Base-by-base conservation (phyloP, 805 yeast species). In the Candida chilensis region DNA sequence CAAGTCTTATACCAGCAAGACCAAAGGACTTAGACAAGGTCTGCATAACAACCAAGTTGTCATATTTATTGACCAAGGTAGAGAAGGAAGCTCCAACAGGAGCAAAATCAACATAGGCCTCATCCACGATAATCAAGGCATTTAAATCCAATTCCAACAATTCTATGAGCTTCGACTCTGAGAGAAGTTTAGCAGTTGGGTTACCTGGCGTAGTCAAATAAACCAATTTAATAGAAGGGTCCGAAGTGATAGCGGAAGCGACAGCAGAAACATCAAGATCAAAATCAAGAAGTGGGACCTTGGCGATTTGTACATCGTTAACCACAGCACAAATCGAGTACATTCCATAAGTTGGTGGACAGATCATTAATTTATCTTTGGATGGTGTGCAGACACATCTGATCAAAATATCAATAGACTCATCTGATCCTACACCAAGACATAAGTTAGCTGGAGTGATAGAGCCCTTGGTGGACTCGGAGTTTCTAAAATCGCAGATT, bases 271-370 rank as follows among this genome's bases (percentile, higher is more conserved):
- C 60, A 38, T 80, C 73, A 28, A 86, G 58, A 29, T 67, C 66
- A 37, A 80, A 71, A 29, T 74, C 72, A 20, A 33, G 34, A 21
- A 88, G 67, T 6, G 94, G 88, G 12, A 86, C 88, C 36, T 71
- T 65, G 11, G 75, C 85, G 24, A 83, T 64, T 17, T 67, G 84
- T 7, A 90, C 83, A 45, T 92, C 97, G 48, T 92, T 92, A 35
- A 92, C 81, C 17, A 75, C 73, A 2, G 96, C 94, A 48, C 95
- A 81, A 20, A 92, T 88, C 4, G 82, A 60, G 64, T 92, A 92
- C 98, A 92, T 92, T 5, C 97, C 96, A 48, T 92, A 92, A 0
- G 98, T 92, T 26, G 98, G 97, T 3, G 97, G 96, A 52, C 95
- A 78, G 2, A 75, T 74, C 42, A 92, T 57, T 47, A 92, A 56